Base-by-base conservation (phyloP, 345 rosid genomes). In the Angophora floribunda region DNA sequence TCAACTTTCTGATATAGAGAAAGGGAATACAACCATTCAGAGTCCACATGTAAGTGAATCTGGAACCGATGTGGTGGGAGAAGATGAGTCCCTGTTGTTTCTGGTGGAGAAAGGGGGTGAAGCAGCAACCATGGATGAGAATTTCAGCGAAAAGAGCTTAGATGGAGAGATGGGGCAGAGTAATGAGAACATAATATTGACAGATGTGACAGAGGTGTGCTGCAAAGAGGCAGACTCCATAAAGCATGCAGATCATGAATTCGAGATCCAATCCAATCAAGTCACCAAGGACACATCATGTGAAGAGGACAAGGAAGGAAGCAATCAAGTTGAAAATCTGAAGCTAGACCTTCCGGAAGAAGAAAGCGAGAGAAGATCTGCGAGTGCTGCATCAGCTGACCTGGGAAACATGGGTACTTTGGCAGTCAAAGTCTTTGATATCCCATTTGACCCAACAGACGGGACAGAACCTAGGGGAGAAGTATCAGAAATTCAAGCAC, bases 211-310 rank as follows among this genome's bases (percentile, higher is more conserved):
- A 51, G 88, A 87, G 86, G 88, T 47, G 85, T 49, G 53, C 67
- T 51, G 67, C n/a, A 24, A 15, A 87, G n/a, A 51, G 30, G 61
- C 45, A 59, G 80, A 70, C 80, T 65, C 82, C 47, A 88, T 63
- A 51, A 92, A 90, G 85, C 89, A 44, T 22, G 90, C 91, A 86
- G 88, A 57, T 85, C 21, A 86, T 47, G 22, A 86, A 13, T 52
- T 82, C 30, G 86, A 52, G 52, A 57, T 87, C 57, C 78, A 88
- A 86, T 47, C 36, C 75, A 44, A 82, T 86, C 82, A 44, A 41
- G 87, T 70, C 65, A 55, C 86, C 52, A 86, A 52, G 78, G 88
- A 85, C 80, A 92, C 51, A 53, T 26, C 88, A 44, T 16, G 45
- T 52, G 86, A 85, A 85, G 86, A 85, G 45, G 41, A 57, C 86